Evolutionary conservation across 495 filamentous ascomycete species (phyloP).

Genomic region (Podospora didyma): DNA sequence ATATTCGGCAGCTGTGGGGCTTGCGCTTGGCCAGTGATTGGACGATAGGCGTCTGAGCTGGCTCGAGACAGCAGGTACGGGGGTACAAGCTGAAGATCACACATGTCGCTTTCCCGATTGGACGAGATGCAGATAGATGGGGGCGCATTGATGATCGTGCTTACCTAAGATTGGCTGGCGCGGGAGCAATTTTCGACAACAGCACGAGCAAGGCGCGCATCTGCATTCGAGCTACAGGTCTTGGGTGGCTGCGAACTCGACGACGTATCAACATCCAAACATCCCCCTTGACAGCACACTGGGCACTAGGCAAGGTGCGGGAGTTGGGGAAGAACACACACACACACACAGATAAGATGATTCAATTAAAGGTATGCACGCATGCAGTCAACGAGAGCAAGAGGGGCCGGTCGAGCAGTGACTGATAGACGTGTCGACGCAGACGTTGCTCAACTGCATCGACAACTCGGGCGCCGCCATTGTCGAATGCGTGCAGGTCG

Average conservation of each 20-base stretch:
- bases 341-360: conserved; percentile 60
- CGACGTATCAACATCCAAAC: not conserved
- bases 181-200: conserved; percentile 24
- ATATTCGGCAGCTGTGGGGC: conserved; percentile 6
- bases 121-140: not conserved
- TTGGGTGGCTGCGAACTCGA: conserved; percentile 4
- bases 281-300: not conserved
- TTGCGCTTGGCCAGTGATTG: conserved; percentile 12
- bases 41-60: not conserved
- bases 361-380: conserved; percentile 97
- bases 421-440: conserved; percentile 12
- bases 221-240: not conserved
- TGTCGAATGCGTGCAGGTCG: conserved; percentile 90
- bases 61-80: conserved; percentile 3
- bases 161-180: conserved; percentile 19
- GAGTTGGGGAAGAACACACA: conserved; percentile 23
- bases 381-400: too few species aligned
- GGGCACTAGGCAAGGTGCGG: conserved; percentile 5
- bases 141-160: not conserved
- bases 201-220: conserved; percentile 1
- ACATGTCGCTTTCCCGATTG: conserved; percentile 19
- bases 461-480: conserved; percentile 99
- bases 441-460: conserved; percentile 99
- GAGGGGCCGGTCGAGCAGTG: too few species aligned
- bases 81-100: conserved; percentile 15